Conservation (phyloP, 768 basidiomycete species). For the Dioszegia aurantiaca region DNA sequence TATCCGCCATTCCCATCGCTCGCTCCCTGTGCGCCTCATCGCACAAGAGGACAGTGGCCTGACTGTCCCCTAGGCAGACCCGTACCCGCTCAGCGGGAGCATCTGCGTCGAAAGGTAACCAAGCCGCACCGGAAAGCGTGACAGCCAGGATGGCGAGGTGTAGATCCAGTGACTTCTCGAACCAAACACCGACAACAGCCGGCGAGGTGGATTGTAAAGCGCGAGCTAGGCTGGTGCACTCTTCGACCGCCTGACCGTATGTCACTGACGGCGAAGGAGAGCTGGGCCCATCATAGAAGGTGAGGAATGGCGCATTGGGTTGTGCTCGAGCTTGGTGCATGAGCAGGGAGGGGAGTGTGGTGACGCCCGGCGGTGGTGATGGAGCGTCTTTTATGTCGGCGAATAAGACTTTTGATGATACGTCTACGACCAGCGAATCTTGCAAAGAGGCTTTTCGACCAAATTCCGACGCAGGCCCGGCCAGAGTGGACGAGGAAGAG, state of each 20-base stretch:
- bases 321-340: neutral
- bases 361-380: neutral
- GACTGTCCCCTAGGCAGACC: neutral
- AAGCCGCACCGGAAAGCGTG: neutral
- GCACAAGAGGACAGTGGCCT: neutral
- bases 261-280: neutral
- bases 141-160: conserved; percentile 4
- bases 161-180: conserved; percentile 4
- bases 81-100: neutral
- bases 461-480: too few species aligned
- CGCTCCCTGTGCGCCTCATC: neutral
- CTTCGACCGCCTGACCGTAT: neutral
- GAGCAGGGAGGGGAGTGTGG: neutral
- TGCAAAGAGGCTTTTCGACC: too few species aligned
- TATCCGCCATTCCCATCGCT: neutral
- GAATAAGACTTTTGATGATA: neutral
- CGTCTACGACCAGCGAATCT: too few species aligned
- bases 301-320: neutral
- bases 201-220: neutral
- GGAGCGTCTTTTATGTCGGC: neutral
- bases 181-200: neutral
- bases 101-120: conserved; percentile 1
- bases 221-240: neutral
- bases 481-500: too few species aligned
- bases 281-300: neutral